Conservation (phyloP, 352 stramenopile genomes). For the Saprolegnia diclina region DNA sequence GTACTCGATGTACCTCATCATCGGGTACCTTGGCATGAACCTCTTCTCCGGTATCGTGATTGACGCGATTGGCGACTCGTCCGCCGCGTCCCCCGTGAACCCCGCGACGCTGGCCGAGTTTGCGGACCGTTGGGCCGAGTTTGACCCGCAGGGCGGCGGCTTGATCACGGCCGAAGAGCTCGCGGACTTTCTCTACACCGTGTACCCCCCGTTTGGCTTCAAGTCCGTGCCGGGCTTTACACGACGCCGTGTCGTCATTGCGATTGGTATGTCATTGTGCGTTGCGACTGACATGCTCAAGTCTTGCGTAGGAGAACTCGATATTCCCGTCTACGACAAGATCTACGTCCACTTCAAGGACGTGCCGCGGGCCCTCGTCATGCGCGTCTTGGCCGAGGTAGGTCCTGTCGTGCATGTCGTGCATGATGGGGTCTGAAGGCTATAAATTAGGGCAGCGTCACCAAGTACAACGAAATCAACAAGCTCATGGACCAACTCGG, state of each 20-base stretch:
- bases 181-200: conserved; percentile 63
- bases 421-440: too few species aligned
- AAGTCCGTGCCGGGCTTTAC: conserved; percentile 19
- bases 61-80: conserved; percentile 25
- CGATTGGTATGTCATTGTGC: conserved; percentile 11
- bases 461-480: conserved; percentile 12
- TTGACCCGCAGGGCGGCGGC: conserved; percentile 81
- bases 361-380: conserved; percentile 36
- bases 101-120: conserved; percentile 85
- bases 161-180: conserved; percentile 81
- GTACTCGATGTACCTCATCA: conserved; percentile 24
- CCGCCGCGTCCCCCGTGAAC: conserved; percentile 13
- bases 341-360: conserved; percentile 83
- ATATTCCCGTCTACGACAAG: conserved; percentile 76
- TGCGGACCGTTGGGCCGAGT: conserved; percentile 81
- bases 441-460: conserved; percentile 12
- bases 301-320: conserved; percentile 41
- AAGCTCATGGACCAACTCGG: conserved; percentile 17
- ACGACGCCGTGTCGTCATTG: conserved; percentile 1
- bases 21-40: conserved; percentile 27
- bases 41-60: conserved; percentile 27
- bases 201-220: conserved; percentile 73
- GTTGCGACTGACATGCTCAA: neutral
- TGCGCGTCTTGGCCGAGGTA: conserved; percentile 21
- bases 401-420: neutral